Conservation (phyloP, 164 flowering plant species). For the Dillenia turbinata region DNA sequence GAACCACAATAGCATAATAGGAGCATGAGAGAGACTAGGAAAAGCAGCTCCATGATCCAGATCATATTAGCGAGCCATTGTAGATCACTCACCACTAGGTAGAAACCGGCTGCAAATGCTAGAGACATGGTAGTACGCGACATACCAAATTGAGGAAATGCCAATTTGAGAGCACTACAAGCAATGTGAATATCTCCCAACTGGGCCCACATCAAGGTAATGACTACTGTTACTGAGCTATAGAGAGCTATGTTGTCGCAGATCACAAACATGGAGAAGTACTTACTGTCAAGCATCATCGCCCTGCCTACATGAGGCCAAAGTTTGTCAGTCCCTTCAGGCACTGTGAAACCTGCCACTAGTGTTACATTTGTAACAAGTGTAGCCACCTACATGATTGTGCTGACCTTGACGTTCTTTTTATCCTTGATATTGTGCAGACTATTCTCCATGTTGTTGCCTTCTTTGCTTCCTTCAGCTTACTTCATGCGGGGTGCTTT, state of each 20-base stretch:
- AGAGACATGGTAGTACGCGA: slow-evolving; percentile 23
- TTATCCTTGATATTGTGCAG: no score
- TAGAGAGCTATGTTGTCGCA: slow-evolving; percentile 16
- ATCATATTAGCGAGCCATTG: slow-evolving; percentile 15
- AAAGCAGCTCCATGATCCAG: slow-evolving; percentile 11
- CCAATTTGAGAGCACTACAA: slow-evolving; percentile 9
- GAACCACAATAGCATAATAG: slow-evolving; percentile 19
- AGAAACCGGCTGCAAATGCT: slow-evolving; percentile 23
- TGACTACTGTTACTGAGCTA: slow-evolving; percentile 12
- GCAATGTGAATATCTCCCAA: background rate
- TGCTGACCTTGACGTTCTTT: background rate
- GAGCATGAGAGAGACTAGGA: background rate
- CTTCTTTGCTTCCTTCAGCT: background rate
- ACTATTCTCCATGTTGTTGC: no score
- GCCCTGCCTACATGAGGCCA: background rate
- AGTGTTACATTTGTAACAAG: background rate
- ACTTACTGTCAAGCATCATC: background rate
- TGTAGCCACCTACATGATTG: background rate
- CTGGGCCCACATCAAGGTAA: slow-evolving; percentile 7
- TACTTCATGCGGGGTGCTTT: background rate
- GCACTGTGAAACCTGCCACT: background rate
- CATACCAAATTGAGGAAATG: slow-evolving; percentile 15
- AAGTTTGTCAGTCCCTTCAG: background rate
- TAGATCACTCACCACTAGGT: slow-evolving; percentile 13
- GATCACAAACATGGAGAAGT: slow-evolving; percentile 10